These are phyloP conservation scores for Tripterygium wilfordii DNA, from an alignment of 177 flowering plant species.

Conservation along the genomic window DNA sequence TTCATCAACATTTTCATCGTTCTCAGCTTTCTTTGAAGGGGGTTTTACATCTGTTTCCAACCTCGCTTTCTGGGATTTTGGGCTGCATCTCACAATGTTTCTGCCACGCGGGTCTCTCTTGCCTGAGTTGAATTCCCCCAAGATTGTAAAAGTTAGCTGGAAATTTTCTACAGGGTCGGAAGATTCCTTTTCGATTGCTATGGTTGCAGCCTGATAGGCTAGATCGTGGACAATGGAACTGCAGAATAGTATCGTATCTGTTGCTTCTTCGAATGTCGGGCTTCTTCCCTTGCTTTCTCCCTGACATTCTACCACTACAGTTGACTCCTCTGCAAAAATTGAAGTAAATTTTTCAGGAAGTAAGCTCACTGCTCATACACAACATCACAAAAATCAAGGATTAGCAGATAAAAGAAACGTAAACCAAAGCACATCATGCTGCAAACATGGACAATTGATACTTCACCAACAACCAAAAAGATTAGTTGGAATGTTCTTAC, in stretches of 20 bases:
- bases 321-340: slow-evolving; percentile 52
- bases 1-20: slow-evolving; percentile 33
- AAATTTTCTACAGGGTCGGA: slow-evolving; percentile 38
- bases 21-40: slow-evolving; percentile 31
- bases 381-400: too few species aligned
- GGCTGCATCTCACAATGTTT: slow-evolving; percentile 28
- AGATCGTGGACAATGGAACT: slow-evolving; percentile 79
- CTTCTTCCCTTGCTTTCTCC: slow-evolving; percentile 51
- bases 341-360: not conserved
- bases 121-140: slow-evolving; percentile 46
- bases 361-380: not conserved
- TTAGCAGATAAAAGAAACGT: too few species aligned
- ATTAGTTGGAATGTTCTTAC: too few species aligned
- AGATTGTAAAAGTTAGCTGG: slow-evolving; percentile 49
- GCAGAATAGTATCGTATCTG: slow-evolving; percentile 89
- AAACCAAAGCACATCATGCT: too few species aligned
- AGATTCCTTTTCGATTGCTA: slow-evolving; percentile 70
- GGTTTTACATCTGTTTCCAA: slow-evolving; percentile 46
- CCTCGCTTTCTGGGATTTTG: slow-evolving; percentile 51
- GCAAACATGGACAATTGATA: too few species aligned
- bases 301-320: slow-evolving; percentile 39
- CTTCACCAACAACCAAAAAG: too few species aligned
- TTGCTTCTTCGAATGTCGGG: slow-evolving; percentile 88
- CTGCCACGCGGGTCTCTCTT: slow-evolving; percentile 35
- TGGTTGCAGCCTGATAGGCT: slow-evolving; percentile 74